phyloP scores from a whole-genome alignment of 257 asterid genomes.

The Petunia axillaris region DNA sequence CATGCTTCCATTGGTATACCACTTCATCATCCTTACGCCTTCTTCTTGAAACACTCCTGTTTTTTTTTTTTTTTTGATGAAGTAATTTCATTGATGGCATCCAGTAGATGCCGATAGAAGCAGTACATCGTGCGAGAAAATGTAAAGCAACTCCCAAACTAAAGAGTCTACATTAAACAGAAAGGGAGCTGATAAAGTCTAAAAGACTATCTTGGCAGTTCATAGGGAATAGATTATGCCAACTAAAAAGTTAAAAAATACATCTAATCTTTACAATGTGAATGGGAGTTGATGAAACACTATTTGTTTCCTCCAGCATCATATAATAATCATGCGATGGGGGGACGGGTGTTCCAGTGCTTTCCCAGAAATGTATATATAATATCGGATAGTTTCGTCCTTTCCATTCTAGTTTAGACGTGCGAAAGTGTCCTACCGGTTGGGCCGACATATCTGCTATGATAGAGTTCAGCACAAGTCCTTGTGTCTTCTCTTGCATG shows the following conservation, averaged over 20 bases:
- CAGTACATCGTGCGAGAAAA: too few species aligned
- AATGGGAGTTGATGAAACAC: background rate
- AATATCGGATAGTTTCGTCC: background rate
- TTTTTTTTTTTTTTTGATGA: too few species aligned
- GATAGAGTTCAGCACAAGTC: slow-evolving; percentile 13
- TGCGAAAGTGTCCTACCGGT: slow-evolving; percentile 13
- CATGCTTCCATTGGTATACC: slow-evolving; percentile 7
- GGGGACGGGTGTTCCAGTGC: background rate
- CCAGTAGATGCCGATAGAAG: too few species aligned
- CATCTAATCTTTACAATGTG: too few species aligned
- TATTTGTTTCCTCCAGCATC: background rate
- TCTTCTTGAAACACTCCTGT: background rate
- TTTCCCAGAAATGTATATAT: slow-evolving; percentile 4
- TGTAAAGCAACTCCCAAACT: too few species aligned
- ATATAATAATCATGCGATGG: background rate
- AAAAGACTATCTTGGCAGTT: too few species aligned
- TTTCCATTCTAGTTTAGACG: slow-evolving; percentile 1
- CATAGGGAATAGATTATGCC: too few species aligned
- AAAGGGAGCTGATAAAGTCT: too few species aligned
- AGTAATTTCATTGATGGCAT: too few species aligned
- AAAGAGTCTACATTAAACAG: too few species aligned
- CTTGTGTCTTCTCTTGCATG: background rate
- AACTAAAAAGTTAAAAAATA: too few species aligned
- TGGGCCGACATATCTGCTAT: background rate
- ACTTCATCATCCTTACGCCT: background rate